Base-by-base conservation (phyloP, 345 rosid genomes). In the Aquilaria yunnanensis region DNA sequence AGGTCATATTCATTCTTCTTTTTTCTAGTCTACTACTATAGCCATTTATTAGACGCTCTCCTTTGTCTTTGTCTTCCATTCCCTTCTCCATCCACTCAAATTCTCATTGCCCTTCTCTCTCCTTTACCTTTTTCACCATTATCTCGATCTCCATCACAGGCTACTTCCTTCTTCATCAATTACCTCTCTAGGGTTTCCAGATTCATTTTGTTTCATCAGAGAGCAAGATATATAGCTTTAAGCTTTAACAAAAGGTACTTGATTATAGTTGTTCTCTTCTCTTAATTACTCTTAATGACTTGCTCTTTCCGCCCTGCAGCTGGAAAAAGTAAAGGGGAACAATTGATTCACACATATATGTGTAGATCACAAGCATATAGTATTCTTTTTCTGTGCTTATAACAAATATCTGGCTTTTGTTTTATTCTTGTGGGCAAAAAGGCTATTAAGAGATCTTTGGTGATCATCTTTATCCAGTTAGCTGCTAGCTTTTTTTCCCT, bases 61-160 rank as follows among this genome's bases (percentile, higher is more conserved):
- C 76, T 76, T 86, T 87, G 88, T 82, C 93, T 82, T 82, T 84
- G 84, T 84, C 88, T 67, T 78, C 75, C 78, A 72, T 77, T 77
- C 23, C 70, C 77, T 72, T 74, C 78, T 75, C 82, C 82, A 48
- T 71, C 78, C 82, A 78, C 78, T 69, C 23, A 71, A 78, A 71
- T 78, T 62, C 71, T 71, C 78, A 70, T 69, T 80, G 81, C 81
- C 77, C 72, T 29, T 61, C 57, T 56, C 60, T 48, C 62, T 46
- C 60, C 49, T 48, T 62, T 57, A 31, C 60, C 66, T 67, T 61
- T 69, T 59, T 16, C 23, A 16, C 23, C 23, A 16, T 41, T 52
- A 54, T 47, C 64, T 71, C 60, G 54, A 71, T 64, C 69, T 59
- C 56, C 63, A 50, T 57, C 12, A 54, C 23, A 16, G 23, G 23